These are phyloP conservation scores for Haplosporangium gracile DNA, from an alignment of 192 early-diverging fungal species.

Conservation along the genomic window DNA sequence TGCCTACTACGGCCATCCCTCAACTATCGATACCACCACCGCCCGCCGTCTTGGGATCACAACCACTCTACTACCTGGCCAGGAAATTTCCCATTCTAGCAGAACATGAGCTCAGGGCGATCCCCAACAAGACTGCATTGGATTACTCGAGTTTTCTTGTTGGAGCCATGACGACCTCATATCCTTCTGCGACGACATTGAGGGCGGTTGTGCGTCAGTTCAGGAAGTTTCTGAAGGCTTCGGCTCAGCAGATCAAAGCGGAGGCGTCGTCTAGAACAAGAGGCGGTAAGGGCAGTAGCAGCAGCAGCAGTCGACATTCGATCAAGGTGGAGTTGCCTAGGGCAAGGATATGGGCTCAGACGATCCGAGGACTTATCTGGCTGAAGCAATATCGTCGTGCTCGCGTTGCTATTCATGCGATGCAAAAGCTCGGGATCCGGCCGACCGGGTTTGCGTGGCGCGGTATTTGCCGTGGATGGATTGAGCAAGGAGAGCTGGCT, in stretches of 20 bases:
- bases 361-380: constrained; percentile 48
- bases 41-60: constrained; percentile 44
- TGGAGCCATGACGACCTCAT: constrained; percentile 40
- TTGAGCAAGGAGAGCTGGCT: constrained; percentile 45
- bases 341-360: constrained; percentile 46
- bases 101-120: constrained; percentile 37
- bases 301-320: background rate
- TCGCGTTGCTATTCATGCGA: constrained; percentile 36
- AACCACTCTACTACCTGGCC: constrained; percentile 44
- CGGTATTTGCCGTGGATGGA: constrained; percentile 47
- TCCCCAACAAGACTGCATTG: constrained; percentile 36
- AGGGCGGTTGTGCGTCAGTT: constrained; percentile 46
- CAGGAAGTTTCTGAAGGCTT: constrained; percentile 48
- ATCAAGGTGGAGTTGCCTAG: constrained; percentile 27
- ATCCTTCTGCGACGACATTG: constrained; percentile 42
- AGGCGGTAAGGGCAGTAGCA: background rate
- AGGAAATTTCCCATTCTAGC: constrained; percentile 44
- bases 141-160: constrained; percentile 52
- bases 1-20: background rate
- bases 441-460: constrained; percentile 53
- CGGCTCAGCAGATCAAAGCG: background rate
- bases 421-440: constrained; percentile 44
- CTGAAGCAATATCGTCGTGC: constrained; percentile 47
- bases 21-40: constrained; percentile 28
- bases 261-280: background rate